These are phyloP conservation scores for Chaetomiaceae sp. DNA, from an alignment of 2,329 filamentous ascomycete genomes.

Conservation along the genomic window DNA sequence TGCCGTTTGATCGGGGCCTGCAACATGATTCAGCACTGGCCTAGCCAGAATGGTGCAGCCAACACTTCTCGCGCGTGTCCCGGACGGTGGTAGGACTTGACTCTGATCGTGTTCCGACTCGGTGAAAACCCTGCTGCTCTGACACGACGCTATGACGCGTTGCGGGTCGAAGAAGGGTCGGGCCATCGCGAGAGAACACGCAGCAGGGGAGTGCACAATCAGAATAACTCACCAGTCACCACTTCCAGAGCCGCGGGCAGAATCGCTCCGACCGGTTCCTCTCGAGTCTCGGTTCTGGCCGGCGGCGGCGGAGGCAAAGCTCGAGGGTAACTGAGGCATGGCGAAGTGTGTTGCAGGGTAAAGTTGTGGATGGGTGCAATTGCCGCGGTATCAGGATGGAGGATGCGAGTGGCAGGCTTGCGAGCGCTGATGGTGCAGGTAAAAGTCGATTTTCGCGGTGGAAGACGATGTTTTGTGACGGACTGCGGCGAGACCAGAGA, in stretches of 20 bases:
- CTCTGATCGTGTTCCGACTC: neutral
- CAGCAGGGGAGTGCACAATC: neutral
- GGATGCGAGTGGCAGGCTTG: neutral
- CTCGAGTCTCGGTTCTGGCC: conserved; percentile 64
- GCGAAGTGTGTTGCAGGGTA: conserved; percentile 11
- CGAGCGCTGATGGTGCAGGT: neutral
- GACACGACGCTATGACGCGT: neutral
- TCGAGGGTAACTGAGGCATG: conserved; percentile 73
- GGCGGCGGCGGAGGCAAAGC: conserved; percentile 78
- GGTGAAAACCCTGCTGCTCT: neutral
- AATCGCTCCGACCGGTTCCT: conserved; percentile 52
- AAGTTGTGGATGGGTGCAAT: conserved; percentile 8
- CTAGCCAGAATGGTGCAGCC: neutral
- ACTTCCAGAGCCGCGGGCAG: conserved; percentile 49
- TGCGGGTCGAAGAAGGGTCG: neutral
- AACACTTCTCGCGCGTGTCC: neutral
- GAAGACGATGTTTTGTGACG: conserved; percentile 11
- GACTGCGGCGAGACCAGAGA: conserved; percentile 14
- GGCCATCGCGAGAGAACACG: neutral
- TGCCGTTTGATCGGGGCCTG: conserved; percentile 60
- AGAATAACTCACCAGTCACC: conserved; percentile 65
- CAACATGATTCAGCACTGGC: conserved; percentile 11
- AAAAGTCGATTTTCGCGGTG: conserved; percentile 10
- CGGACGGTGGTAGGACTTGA: neutral
- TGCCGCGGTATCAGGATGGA: conserved; percentile 7